Base-by-base conservation (phyloP, 1,139 yeast genomes). In the Wickerhamomyces sp. region DNA sequence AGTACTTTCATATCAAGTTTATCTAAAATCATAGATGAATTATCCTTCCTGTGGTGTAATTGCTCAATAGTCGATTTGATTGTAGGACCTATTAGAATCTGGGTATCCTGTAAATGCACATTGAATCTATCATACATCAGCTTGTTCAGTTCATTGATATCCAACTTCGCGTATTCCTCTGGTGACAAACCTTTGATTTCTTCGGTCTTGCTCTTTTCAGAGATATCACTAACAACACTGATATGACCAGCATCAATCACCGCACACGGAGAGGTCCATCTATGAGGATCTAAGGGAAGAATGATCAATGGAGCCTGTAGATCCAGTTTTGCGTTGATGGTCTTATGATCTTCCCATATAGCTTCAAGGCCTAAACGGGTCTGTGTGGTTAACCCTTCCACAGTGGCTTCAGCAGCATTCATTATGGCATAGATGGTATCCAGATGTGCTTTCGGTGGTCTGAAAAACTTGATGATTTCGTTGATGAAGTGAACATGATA, bases 241-340 rank as follows among this genome's bases (percentile, higher is more conserved):
- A 94, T 84, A 63, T 93, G 97, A 59, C 99, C 99, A 13, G 98
- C 97, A 73, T 94, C 99, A 46, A 94, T 72, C 13, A 93, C 79
- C 6, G 93, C 91, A 50, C 95, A 96, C 0, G 97, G 95, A 0
- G 97, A 81, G 37, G 84, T 75, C 81, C 88, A 81, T 53, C 79
- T 80, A 13, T 80, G 76, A 0, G 95, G 87, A 59, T 89, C 88
- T 23, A 89, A 71, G 0, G 99, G 99, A 36, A 93, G 58, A n/a
- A 93, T 86, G 30, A 94, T 80, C 52, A 94, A 72, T 0, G 99
- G 99, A 0, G 99, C 96, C 60, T 91, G 96, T 42, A 94, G 71
- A 63, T 94, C 98, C 50, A 93, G 75, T 56, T 86, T 81, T 27
- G 91, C 78, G 60, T 89, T 84, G 43, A 91, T 69, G 0, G 98